Conservation (phyloP, 2,329 filamentous ascomycete species). For the Nigrograna mackinnonii region DNA sequence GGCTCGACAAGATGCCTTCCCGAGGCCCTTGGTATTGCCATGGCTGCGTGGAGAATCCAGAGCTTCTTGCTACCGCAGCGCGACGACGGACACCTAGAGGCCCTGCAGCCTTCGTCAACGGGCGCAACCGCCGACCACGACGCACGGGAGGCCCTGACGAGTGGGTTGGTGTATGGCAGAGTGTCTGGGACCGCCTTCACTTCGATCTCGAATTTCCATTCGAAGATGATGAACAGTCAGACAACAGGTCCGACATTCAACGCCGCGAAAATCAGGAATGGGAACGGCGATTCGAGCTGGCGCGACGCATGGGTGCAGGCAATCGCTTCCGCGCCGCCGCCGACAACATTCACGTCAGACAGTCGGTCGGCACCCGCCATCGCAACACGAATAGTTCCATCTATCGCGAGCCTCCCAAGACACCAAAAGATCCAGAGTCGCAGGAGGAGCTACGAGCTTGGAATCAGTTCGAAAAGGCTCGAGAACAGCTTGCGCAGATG, state of each 20-base stretch:
- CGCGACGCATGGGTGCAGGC: constrained; percentile 75
- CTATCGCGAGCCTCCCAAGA: constrained; percentile 41
- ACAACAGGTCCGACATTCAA: constrained; percentile 61
- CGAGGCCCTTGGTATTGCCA: constrained; percentile 87
- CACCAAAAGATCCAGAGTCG: constrained; percentile 68
- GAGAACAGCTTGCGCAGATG: constrained; percentile 56
- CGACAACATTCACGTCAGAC: constrained; percentile 55
- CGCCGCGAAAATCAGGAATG: constrained; percentile 69
- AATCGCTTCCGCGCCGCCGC: constrained; percentile 73
- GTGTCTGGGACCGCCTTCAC: constrained; percentile 78
- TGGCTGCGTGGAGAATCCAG: constrained; percentile 62
- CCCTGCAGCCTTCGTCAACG: constrained; percentile 35
- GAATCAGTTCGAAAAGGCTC: constrained; percentile 86
- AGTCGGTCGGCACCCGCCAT: constrained; percentile 39
- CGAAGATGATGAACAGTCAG: constrained; percentile 66
- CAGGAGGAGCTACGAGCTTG: constrained; percentile 82
- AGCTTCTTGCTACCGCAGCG: constrained; percentile 40
- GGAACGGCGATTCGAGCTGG: constrained; percentile 83
- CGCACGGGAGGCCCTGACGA: constrained; percentile 36
- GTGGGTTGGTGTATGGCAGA: constrained; percentile 84
- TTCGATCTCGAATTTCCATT: constrained; percentile 86
- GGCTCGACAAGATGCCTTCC: constrained; percentile 73
- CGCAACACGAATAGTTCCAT: constrained; percentile 35
- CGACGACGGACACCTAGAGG: constrained; percentile 26
- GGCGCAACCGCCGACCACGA: constrained; percentile 31